Conservation (phyloP, 2,329 filamentous ascomycete genomes). For the Raffaelea ambrosiae region DNA sequence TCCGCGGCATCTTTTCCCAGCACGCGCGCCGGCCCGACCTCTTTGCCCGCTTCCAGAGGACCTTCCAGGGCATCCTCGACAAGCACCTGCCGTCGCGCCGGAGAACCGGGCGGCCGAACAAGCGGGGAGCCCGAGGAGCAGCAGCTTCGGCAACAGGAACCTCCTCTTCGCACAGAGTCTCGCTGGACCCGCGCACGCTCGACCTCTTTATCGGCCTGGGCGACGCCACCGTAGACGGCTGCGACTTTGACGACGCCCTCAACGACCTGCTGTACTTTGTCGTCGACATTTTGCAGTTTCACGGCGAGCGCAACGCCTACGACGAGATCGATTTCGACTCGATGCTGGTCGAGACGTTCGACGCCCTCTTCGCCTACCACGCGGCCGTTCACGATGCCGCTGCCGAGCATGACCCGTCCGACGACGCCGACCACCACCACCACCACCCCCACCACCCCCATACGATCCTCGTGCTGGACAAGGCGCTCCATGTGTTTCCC, state of each 20-base stretch:
- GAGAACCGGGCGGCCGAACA: slow-evolving; percentile 34
- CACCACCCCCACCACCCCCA: slow-evolving; percentile 40
- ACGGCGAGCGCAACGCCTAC: slow-evolving; percentile 92
- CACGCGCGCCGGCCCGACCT: slow-evolving; percentile 53
- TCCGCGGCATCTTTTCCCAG: slow-evolving; percentile 86
- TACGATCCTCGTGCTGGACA: slow-evolving; percentile 85
- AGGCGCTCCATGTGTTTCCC: slow-evolving; percentile 80
- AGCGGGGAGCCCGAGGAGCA: slow-evolving; percentile 7
- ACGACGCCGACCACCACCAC: slow-evolving; percentile 16
- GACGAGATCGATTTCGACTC: slow-evolving; percentile 94
- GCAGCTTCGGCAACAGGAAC: slow-evolving; percentile 16
- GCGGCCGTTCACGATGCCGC: slow-evolving; percentile 28
- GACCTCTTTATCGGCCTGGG: slow-evolving; percentile 86
- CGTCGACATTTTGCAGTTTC: slow-evolving; percentile 91
- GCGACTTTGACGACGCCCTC: slow-evolving; percentile 79
- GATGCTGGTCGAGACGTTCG: slow-evolving; percentile 81
- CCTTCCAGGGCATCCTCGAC: slow-evolving; percentile 71
- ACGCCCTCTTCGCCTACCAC: slow-evolving; percentile 76
- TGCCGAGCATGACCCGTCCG: too few species aligned
- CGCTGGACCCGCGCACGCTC: slow-evolving; percentile 56
- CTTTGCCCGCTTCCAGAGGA: slow-evolving; percentile 66
- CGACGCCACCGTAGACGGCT: slow-evolving; percentile 55
- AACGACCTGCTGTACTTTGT: slow-evolving; percentile 93
- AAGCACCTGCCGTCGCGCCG: slow-evolving; percentile 78
- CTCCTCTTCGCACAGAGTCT: slow-evolving; percentile 30